Evolutionary conservation across 805 yeast species (phyloP).

Genomic region (Starmerella stigmatis): DNA sequence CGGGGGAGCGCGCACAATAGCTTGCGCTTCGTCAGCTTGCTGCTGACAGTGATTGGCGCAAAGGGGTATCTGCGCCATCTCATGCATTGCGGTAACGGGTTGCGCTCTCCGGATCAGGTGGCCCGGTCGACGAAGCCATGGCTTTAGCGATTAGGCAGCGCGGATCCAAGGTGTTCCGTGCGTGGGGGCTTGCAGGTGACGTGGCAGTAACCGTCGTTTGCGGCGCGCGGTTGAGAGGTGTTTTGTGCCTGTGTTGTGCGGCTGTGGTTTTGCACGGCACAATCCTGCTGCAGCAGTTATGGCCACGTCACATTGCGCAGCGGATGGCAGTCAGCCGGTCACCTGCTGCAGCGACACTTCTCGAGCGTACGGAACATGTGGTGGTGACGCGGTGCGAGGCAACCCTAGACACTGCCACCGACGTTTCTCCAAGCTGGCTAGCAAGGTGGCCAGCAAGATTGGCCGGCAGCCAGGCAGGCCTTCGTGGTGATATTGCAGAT

Average conservation of each 20-base stretch:
- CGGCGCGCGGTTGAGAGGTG: no score
- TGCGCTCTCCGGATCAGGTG: neutral
- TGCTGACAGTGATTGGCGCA: neutral
- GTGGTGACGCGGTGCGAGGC: slow-evolving; percentile 1
- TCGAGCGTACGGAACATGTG: neutral
- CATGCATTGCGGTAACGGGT: slow-evolving; percentile 8
- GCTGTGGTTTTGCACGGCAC: no score
- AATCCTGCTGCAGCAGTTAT: no score
- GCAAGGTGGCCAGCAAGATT: no score
- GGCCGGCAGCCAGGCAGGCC: no score
- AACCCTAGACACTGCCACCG: neutral
- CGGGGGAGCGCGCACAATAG: neutral
- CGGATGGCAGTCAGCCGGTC: neutral
- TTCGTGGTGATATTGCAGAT: no score
- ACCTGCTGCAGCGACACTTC: slow-evolving; percentile 5
- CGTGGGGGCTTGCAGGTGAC: slow-evolving; percentile 1
- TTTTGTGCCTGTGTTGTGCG: no score
- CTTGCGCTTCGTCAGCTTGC: slow-evolving; percentile 5
- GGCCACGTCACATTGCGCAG: no score
- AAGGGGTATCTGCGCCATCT: slow-evolving; percentile 2
- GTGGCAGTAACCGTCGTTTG: slow-evolving; percentile 4
- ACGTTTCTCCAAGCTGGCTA: no score
- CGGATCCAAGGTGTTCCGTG: no score
- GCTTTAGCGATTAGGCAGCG: no score
- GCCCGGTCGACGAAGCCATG: no score